Percentiles rank a stretch among this genome's conserved stretches.
phyloP scores from a whole-genome alignment of 345 rosid species.

The Rhizophora mangle region DNA sequence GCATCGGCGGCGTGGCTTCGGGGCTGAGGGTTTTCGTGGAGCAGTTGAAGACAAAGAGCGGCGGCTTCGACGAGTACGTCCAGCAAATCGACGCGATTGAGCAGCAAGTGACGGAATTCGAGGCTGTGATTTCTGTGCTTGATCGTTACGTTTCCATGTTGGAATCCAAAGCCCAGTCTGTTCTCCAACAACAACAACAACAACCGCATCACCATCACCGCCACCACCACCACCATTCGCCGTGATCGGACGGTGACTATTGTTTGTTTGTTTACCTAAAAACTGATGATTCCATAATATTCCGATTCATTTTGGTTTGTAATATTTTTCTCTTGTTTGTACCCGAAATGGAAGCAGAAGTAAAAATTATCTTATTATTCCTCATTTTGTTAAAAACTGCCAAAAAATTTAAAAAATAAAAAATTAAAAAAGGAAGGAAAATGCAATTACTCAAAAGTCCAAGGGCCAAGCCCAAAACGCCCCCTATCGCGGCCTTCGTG shows the following conservation, averaged over 20 bases:
- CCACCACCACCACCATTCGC: background rate
- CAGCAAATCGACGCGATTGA: slow-evolving; percentile 71
- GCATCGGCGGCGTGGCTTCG: slow-evolving; percentile 71
- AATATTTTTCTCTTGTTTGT: no score
- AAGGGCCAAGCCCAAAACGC: no score
- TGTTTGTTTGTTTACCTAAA: background rate
- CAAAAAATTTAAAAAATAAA: no score
- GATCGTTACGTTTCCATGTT: slow-evolving; percentile 66
- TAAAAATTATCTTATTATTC: no score
- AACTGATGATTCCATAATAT: no score
- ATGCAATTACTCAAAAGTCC: no score
- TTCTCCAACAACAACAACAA: slow-evolving; percentile 22
- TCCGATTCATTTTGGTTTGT: no score
- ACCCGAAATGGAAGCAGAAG: no score
- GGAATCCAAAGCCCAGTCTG: slow-evolving; percentile 60
- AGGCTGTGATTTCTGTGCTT: slow-evolving; percentile 71
- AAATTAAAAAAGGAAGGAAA: no score
- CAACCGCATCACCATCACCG: no score
- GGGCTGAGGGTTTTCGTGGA: slow-evolving; percentile 71
- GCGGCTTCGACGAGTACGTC: slow-evolving; percentile 66
- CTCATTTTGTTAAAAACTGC: no score
- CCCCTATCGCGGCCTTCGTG: no score
- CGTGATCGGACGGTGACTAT: background rate
- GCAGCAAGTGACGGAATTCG: slow-evolving; percentile 72
- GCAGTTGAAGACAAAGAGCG: slow-evolving; percentile 65